Percentiles rank a stretch among this genome's conserved stretches.
Conservation (phyloP, 2,329 filamentous ascomycete genomes). For the Shiraia sp. region DNA sequence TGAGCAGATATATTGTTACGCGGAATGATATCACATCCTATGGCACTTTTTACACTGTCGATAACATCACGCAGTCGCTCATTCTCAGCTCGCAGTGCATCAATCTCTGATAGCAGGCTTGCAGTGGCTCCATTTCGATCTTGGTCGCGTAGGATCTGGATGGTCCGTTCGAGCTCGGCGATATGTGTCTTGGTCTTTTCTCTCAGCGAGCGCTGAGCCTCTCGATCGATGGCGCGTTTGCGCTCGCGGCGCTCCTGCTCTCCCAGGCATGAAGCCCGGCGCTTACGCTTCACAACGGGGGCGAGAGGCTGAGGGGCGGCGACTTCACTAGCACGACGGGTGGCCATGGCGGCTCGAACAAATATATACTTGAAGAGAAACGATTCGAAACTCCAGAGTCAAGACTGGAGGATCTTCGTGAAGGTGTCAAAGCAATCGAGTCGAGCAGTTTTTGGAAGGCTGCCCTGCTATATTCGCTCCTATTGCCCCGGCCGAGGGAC, state of each 20-base stretch:
- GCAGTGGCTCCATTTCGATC: slow-evolving; percentile 38
- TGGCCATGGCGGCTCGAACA: slow-evolving; percentile 26
- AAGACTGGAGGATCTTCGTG: slow-evolving; percentile 1
- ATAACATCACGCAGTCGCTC: slow-evolving; percentile 38
- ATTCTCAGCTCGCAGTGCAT: slow-evolving; percentile 37
- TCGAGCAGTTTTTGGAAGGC: slow-evolving; percentile 1
- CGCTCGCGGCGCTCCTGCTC: slow-evolving; percentile 41
- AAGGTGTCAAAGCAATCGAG: slow-evolving; percentile 16
- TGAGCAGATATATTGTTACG: slow-evolving; percentile 9
- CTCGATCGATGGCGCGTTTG: slow-evolving; percentile 42
- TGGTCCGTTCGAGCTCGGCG: slow-evolving; percentile 42
- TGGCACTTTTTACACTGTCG: slow-evolving; percentile 38
- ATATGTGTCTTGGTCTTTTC: slow-evolving; percentile 46
- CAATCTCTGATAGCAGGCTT: slow-evolving; percentile 37
- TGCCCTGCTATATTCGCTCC: slow-evolving; percentile 9
- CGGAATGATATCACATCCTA: slow-evolving; percentile 27
- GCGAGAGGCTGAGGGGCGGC: slow-evolving; percentile 21
- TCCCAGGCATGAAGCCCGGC: slow-evolving; percentile 38
- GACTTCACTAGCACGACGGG: slow-evolving; percentile 28
- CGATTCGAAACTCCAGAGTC: slow-evolving; percentile 16
- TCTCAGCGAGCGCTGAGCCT: slow-evolving; percentile 40
- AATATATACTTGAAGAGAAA: slow-evolving; percentile 4
- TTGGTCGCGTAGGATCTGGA: slow-evolving; percentile 39
- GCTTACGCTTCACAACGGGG: slow-evolving; percentile 38
- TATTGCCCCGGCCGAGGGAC: slow-evolving; percentile 13